Percentiles rank a stretch among this genome's conserved stretches.
Evolutionary conservation across 1,284 basidiomycete species (phyloP).

Genomic region (Anthracocystis walkeri): DNA sequence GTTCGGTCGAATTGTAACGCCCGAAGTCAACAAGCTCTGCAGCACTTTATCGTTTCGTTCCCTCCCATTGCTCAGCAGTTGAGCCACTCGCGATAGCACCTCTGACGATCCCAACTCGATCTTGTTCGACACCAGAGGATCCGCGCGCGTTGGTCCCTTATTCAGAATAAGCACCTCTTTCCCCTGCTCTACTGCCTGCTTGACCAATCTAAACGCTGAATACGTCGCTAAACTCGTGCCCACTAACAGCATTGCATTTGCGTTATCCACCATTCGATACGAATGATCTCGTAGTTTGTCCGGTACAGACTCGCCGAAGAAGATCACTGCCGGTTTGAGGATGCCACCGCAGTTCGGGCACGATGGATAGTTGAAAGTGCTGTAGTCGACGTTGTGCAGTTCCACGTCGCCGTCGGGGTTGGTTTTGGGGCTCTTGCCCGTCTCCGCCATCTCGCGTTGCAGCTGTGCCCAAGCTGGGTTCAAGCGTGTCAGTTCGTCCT

Average conservation of each 20-base stretch:
- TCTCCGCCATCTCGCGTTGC: slow-evolving; percentile 49
- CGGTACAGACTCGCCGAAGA: slow-evolving; percentile 68
- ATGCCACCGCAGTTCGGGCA: slow-evolving; percentile 68
- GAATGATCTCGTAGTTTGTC: slow-evolving; percentile 50
- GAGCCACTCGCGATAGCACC: slow-evolving; percentile 51
- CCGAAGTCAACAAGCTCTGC: slow-evolving; percentile 42
- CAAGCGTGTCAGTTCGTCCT: slow-evolving; percentile 58
- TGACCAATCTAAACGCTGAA: slow-evolving; percentile 66
- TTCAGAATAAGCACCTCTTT: slow-evolving; percentile 65
- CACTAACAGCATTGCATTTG: slow-evolving; percentile 57
- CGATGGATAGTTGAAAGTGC: slow-evolving; percentile 61
- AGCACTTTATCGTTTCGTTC: slow-evolving; percentile 51
- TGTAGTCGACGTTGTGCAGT: slow-evolving; percentile 65
- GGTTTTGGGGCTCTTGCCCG: slow-evolving; percentile 59
- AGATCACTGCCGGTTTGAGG: slow-evolving; percentile 67
- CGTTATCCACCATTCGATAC: slow-evolving; percentile 47
- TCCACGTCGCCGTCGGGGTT: slow-evolving; percentile 69
- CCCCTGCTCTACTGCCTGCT: slow-evolving; percentile 54
- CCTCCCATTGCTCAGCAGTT: slow-evolving; percentile 32
- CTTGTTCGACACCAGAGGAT: slow-evolving; percentile 54
- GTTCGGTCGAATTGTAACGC: slow-evolving; percentile 38
- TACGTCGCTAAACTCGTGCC: slow-evolving; percentile 68
- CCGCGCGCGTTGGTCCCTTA: slow-evolving; percentile 64
- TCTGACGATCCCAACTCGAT: slow-evolving; percentile 63
- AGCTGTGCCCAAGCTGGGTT: slow-evolving; percentile 67